Percentiles rank a stretch among this genome's conserved stretches.
Conservation (phyloP, 176 grass and related monocot genomes). For the Oryza australiensis region DNA sequence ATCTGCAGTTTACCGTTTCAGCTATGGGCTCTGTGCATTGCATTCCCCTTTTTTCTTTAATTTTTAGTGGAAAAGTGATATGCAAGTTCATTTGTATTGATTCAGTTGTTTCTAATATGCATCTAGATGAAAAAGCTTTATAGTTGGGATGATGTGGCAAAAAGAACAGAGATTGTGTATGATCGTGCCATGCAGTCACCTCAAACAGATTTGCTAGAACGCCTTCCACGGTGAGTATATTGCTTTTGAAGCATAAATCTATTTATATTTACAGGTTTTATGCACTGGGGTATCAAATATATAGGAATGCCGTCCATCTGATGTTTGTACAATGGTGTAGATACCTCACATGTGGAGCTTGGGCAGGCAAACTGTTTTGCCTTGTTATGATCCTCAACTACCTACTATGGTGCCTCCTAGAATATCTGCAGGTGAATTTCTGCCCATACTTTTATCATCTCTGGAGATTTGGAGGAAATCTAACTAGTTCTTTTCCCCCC, state of each 20-base stretch:
- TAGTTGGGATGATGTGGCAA: conserved; percentile 96
- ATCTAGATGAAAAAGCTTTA: conserved; percentile 83
- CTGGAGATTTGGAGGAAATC: neutral
- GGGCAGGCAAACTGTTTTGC: conserved; percentile 85
- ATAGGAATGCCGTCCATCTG: neutral
- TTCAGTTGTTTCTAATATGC: conserved; percentile 34
- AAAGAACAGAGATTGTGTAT: conserved; percentile 90
- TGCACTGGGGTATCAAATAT: neutral
- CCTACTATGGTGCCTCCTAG: conserved; percentile 66
- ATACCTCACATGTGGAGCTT: conserved; percentile 78
- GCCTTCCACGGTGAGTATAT: conserved; percentile 65
- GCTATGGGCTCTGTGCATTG: neutral
- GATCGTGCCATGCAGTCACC: conserved; percentile 59
- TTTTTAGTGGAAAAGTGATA: neutral
- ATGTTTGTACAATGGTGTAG: conserved; percentile 39
- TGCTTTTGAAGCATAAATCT: neutral
- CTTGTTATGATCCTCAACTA: conserved; percentile 88
- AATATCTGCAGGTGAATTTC: conserved; percentile 68
- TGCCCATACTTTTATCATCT: neutral
- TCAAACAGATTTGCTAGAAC: conserved; percentile 65
- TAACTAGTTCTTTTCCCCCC: conserved; percentile 9
- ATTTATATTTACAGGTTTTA: neutral
- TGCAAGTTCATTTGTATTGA: neutral
- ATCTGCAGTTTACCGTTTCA: neutral
- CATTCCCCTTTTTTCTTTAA: neutral